Base-by-base conservation (phyloP, 495 filamentous ascomycete genomes). In the Tuber microsphaerosporum region DNA sequence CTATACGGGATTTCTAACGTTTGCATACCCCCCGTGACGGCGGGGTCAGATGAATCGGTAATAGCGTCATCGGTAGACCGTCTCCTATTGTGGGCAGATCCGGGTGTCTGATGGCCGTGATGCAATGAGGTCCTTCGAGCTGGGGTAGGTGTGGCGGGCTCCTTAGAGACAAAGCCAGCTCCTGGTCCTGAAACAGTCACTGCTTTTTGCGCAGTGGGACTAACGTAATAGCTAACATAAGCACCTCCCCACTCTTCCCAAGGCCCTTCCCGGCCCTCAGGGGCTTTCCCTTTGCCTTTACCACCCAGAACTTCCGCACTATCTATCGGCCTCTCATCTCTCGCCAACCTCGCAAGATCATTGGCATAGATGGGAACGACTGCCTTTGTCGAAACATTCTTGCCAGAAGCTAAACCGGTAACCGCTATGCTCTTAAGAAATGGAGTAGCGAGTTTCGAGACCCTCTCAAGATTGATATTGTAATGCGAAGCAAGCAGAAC, bases 391-490 rank as follows among this genome's bases (percentile, higher is more conserved):
- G 78, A 76, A 41, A 78, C 48, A 48, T 74, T 79, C 70, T 72
- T 81, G 69, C 74, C 73, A 16, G 86, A 79, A 43, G 85, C 86
- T 0, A 81, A 61, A 48, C 87, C 73, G 79, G 82, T 72, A 80
- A 84, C 75, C 79, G 84, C 77, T 76, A 87, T 79, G 81, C 91
- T 87, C 81, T 92, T 95, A 12, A 90, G 86, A 82, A 98, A 97
- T 17, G 95, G 93, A 48, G 90, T 86, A 6, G 95, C 90, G 41
- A 98, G 85, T 81, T 91, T 91, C 68, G 92, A 90, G 72, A 99
- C 87, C 75, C 92, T 91, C 56, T 97, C 94, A 43, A 98, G 87
- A 81, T 97, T 92, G 84, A 99, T 94, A 80, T 94, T 94, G 86
- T 97, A 99, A 83, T 98, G 94, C 70, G 91, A 92, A 56, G 90